Evolutionary conservation across 345 rosid species (phyloP), one percentile per base, ranked within the genome.

Genomic region (Eutrema heterophyllum): DNA sequence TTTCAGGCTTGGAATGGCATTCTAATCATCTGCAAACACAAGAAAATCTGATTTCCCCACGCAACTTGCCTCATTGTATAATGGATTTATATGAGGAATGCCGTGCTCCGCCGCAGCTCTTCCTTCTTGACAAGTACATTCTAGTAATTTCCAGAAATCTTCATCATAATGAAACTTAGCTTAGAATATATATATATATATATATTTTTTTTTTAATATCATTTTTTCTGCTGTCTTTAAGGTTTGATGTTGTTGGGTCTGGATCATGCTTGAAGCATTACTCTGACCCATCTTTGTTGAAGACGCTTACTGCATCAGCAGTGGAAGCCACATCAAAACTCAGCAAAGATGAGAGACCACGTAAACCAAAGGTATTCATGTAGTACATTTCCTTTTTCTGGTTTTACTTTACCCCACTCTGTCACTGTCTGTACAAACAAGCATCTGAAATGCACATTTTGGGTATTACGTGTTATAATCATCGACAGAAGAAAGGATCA

Each of bases 201-300:
- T n/a, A n/a, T n/a, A n/a, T n/a, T n/a, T n/a, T n/a, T n/a, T 5
- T 5, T 35, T 35, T 35, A 7, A 35, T 41, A 43, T 27, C 27
- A 32, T 21, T 7, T 30, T 70, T 60, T 51, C 38, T 24, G 9
- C 10, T 50, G 33, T 48, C 49, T 66, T 41, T 65, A 82, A 95
- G 99, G 80, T 95, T 87, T 79, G 97, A 92, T 95, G 87, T 85
- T 81, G 92, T 89, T 12, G 97, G 97, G 7, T 90, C 96, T 76
- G 97, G 97, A 61, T 89, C 97, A 21, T 89, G 97, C 76, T 82
- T 95, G 78, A 95, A 87, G 81, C 97, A 97, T 48, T 95, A 95
- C 81, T 84, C 97, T 18, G 97, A 95, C 83, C 97, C 99, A 61
- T 89, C 92, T 69, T 75, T 87, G 66, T 85, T 89, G 44, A 91